Percentiles rank a stretch among this genome's conserved stretches.
Conservation (phyloP, 2,329 filamentous ascomycete species). For the Arthrobotrys iridis region DNA sequence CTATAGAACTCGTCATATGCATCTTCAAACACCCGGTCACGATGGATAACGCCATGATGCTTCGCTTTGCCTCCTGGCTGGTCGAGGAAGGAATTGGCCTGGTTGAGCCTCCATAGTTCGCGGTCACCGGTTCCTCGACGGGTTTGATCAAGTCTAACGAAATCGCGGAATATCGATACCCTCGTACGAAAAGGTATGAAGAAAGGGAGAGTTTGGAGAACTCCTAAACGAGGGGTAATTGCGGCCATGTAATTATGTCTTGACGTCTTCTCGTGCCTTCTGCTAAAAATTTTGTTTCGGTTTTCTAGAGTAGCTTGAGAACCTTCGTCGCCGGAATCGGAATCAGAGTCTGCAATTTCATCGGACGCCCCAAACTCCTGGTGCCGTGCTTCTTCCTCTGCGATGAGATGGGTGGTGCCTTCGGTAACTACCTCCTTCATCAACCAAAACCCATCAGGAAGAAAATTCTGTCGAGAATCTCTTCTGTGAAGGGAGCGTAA, state of each 20-base stretch:
- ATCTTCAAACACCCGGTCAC: slow-evolving; percentile 83
- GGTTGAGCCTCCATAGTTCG: slow-evolving; percentile 53
- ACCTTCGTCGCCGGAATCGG: slow-evolving; percentile 62
- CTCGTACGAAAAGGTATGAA: slow-evolving; percentile 91
- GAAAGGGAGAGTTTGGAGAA: slow-evolving; percentile 95
- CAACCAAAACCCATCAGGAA: slow-evolving; percentile 87
- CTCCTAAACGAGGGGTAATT: slow-evolving; percentile 85
- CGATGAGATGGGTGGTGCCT: slow-evolving; percentile 84
- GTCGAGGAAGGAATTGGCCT: slow-evolving; percentile 60
- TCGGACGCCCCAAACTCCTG: slow-evolving; percentile 74
- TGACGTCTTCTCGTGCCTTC: slow-evolving; percentile 65
- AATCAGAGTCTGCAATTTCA: slow-evolving; percentile 68
- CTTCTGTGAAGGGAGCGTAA: slow-evolving; percentile 87
- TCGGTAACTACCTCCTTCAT: slow-evolving; percentile 94
- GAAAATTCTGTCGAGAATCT: slow-evolving; percentile 83
- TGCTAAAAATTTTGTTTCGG: slow-evolving; percentile 72
- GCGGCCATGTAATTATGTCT: slow-evolving; percentile 73
- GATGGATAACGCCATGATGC: slow-evolving; percentile 81
- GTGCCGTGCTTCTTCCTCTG: slow-evolving; percentile 82
- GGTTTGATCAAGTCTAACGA: slow-evolving; percentile 83
- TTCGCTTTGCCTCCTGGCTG: slow-evolving; percentile 64
- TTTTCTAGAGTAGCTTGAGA: slow-evolving; percentile 72
- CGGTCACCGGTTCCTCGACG: slow-evolving; percentile 61
- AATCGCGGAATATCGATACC: slow-evolving; percentile 92
- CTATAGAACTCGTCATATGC: slow-evolving; percentile 84